Evolutionary conservation across 73 alveolate genomes (phyloP).

Genomic region (Paramecium tetraurelia): DNA sequence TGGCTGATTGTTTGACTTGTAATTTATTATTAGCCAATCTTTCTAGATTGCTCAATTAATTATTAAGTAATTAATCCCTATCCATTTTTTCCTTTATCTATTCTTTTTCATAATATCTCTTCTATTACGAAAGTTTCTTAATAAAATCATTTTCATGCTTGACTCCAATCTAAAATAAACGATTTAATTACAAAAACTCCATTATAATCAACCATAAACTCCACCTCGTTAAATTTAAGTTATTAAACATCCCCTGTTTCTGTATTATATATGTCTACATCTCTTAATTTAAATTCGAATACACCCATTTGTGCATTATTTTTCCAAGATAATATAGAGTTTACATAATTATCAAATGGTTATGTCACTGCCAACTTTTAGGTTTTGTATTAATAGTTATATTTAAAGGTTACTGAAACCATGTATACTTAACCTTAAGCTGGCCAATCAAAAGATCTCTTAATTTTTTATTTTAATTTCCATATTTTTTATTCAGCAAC

Average conservation of each 20-base stretch:
- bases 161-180: slow-evolving; percentile 5
- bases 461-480: background rate
- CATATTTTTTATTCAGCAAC: background rate
- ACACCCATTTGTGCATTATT: background rate
- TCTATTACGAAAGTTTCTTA: background rate
- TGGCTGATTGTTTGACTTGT: background rate
- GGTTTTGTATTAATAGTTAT: background rate
- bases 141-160: slow-evolving; percentile 43
- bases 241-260: background rate
- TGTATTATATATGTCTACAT: background rate
- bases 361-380: slow-evolving; percentile 6
- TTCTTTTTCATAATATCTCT: background rate
- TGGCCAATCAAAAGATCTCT: background rate
- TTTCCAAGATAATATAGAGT: slow-evolving; percentile 19
- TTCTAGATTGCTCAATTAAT: background rate
- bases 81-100: background rate
- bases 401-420: slow-evolving; percentile 13
- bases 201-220: slow-evolving; percentile 46
- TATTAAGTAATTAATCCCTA: background rate
- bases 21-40: background rate
- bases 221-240: background rate
- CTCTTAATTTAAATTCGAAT: slow-evolving; percentile 20
- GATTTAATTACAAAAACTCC: slow-evolving; percentile 19
- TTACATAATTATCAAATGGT: slow-evolving; percentile 39
- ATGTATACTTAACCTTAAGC: background rate